Base-by-base conservation (phyloP, 2,329 filamentous ascomycete genomes). In the Fusarium sp. region DNA sequence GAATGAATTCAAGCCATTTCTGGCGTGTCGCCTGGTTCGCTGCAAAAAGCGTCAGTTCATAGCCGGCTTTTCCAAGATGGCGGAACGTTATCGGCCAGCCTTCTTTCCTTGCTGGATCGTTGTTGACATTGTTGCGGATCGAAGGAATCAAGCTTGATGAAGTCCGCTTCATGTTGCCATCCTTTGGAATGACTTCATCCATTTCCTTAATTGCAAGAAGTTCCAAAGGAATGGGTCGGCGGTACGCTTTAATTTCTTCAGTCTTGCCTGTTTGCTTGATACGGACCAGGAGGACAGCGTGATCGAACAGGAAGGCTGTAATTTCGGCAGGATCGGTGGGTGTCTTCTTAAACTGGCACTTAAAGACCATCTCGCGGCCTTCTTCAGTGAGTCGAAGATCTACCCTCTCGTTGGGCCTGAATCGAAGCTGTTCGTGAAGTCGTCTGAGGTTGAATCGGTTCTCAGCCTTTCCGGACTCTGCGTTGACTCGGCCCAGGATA, bases 1-100 rank as follows among this genome's bases (percentile, higher is more conserved):
- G 93, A 74, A 99, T 98, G 76, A 93, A 91, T 81, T 99, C 94
- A 78, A 99, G 93, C 91, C 96, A 99, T 81, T 98, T 99, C 79
- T 95, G 93, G 62, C 96, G 88, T 26, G 93, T 93, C 11, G 93
- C 91, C 73, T 93, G 91, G 62, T 93, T 97, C 12, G 91, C 90
- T 48, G 94, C 95, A 79, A 91, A 98, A 7, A 99, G 85, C 6
- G 94, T 96, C 75, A 94, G 84, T 78, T 98, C 95, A 77, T 98
- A 99, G 31, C 95, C 96, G 56, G 94, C 94, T 81, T 97, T 98
- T 50, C 96, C 96, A 63, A 99, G 86, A 84, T 98, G 94, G 73
- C 93, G 91, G 85, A 99, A 99, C 3, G 95, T 98, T 65, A 99
- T 97, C 0, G 96, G 96, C 82, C 93, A 97, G 48, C 93, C 93